These are phyloP conservation scores for Penicillium lividum DNA, from an alignment of 495 filamentous ascomycete species.

Conservation along the genomic window DNA sequence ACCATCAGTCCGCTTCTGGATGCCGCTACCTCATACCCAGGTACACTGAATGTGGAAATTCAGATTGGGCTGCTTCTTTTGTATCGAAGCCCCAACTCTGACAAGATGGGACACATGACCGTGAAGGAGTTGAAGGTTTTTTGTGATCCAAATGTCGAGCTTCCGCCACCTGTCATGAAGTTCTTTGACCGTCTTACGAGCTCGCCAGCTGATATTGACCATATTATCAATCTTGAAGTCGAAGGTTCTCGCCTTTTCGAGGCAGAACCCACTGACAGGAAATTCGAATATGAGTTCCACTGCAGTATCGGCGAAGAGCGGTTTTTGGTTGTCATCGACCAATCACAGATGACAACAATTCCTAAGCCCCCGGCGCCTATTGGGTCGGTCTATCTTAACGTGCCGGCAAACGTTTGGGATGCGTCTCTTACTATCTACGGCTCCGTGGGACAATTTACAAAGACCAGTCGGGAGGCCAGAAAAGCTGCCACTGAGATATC, in stretches of 20 bases:
- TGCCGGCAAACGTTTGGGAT: slow-evolving; percentile 50
- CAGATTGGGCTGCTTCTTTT: not conserved
- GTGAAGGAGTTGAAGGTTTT: not conserved
- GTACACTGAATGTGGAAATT: not conserved
- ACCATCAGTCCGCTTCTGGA: not conserved
- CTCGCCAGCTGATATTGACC: slow-evolving; percentile 37
- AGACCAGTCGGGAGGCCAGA: slow-evolving; percentile 20
- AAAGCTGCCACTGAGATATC: slow-evolving; percentile 28
- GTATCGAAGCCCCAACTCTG: not conserved
- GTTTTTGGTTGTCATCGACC: slow-evolving; percentile 54
- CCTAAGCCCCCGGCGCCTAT: slow-evolving; percentile 11
- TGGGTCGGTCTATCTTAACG: slow-evolving; percentile 42
- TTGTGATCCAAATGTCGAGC: slow-evolving; percentile 6
- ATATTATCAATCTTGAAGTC: slow-evolving; percentile 35
- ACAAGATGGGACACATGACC: not conserved
- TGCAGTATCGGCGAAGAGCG: slow-evolving; percentile 33
- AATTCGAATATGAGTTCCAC: slow-evolving; percentile 53
- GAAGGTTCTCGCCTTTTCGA: slow-evolving; percentile 35
- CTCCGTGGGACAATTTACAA: slow-evolving; percentile 7
- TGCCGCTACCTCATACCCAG: not conserved
- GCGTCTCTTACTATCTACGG: slow-evolving; percentile 35
- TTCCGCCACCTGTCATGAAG: slow-evolving; percentile 5
- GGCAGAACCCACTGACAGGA: slow-evolving; percentile 22
- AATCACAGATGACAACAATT: slow-evolving; percentile 21
- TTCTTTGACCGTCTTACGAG: slow-evolving; percentile 39